Base-by-base conservation (phyloP, 1,284 basidiomycete species). In the Leccinum solheimii region DNA sequence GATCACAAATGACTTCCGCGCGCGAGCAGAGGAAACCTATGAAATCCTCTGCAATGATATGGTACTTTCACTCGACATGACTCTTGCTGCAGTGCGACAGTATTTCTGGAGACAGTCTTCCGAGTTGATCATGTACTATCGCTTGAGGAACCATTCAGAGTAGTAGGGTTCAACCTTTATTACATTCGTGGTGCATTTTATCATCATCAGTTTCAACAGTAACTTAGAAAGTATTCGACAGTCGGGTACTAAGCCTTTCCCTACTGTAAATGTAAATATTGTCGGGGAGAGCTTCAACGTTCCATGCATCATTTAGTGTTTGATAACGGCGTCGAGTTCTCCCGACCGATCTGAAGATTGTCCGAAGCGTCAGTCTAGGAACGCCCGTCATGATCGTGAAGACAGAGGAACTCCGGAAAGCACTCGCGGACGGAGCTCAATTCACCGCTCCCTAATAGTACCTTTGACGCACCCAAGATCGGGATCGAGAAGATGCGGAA, bases 31-130 rank as follows among this genome's bases (percentile, higher is more conserved):
- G 68, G 90, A 95, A 51, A 69, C 83, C 48, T 90, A 95, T 72
- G 95, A 98, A 77, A 86, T 98, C 50, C 74, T 97, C 40, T 97
- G 95, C 76, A 94, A 92, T 69, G 90, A 93, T 66, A 79, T 83
- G 34, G 78, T 92, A 11, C 80, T 98, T 32, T 90, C 94, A 27
- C 79, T 91, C 30, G 86, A 90, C 62, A 93, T 96, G 86, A 97
- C 93, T 13, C 82, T 98, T 36, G 95, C 91, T 4, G 90, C 90
- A 32, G 89, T 95, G 58, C 86, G 92, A 64, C 92, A 95, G 75
- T 97, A 88, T 70, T 83, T 95, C 61, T 94, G 94, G 94, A 83
- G 85, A 69, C 88, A 89, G 65, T 80, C 85, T n/a, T 82, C 81
- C 11, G 95, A 97, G 76, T 79, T 97, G 64, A 82, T 87, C 55